Percentiles rank a stretch among this genome's conserved stretches.
Conservation (phyloP, 2,329 filamentous ascomycete species). For the Cadophora sp. region DNA sequence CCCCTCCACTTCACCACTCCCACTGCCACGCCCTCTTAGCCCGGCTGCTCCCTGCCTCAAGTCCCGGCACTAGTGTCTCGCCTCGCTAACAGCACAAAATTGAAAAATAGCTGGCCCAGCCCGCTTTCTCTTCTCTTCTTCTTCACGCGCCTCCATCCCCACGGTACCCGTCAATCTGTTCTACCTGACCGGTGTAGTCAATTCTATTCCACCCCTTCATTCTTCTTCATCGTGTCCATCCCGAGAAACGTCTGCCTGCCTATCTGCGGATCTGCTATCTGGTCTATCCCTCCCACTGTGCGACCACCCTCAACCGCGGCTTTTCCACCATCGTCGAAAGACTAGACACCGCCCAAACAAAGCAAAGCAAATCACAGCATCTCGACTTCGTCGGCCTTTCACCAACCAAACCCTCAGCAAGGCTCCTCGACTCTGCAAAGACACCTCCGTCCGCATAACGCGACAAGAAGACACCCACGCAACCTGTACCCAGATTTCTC, state of each 20-base stretch:
- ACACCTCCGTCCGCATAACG: constrained; percentile 24
- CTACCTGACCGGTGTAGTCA: constrained; percentile 41
- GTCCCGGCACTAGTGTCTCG: constrained; percentile 8
- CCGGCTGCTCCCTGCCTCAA: background rate
- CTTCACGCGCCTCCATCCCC: constrained; percentile 35
- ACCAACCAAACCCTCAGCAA: constrained; percentile 19
- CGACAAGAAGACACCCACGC: constrained; percentile 38
- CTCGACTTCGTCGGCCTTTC: constrained; percentile 17
- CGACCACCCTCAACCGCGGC: constrained; percentile 20
- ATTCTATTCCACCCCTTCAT: constrained; percentile 33
- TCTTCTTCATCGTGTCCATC: constrained; percentile 30
- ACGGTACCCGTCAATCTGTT: constrained; percentile 41
- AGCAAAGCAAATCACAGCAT: constrained; percentile 27
- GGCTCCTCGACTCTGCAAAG: constrained; percentile 29
- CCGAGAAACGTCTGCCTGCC: constrained; percentile 9
- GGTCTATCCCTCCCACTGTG: constrained; percentile 24
- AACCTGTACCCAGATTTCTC: constrained; percentile 39
- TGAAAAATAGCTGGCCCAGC: constrained; percentile 23
- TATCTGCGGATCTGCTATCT: constrained; percentile 26
- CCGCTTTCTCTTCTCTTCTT: constrained; percentile 26
- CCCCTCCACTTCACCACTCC: background rate
- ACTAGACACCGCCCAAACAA: constrained; percentile 30
- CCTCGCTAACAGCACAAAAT: background rate
- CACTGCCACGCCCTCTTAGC: background rate
- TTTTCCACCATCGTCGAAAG: constrained; percentile 25